Base-by-base conservation (phyloP, 345 rosid genomes). In the Eucalyptus lansdowneana region DNA sequence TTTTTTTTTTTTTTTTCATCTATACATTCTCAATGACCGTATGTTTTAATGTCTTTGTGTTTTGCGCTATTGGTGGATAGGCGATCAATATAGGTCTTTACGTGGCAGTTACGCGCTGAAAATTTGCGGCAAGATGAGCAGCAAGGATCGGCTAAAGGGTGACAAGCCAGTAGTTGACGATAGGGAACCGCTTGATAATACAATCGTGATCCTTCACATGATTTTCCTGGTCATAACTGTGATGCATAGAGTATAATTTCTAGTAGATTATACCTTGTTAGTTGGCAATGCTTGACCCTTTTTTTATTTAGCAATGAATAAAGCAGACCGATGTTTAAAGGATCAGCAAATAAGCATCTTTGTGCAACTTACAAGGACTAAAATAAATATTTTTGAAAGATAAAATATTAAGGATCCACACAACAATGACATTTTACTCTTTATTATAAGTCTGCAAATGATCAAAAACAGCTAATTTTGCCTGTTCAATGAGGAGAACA, bases 301-400 rank as follows among this genome's bases (percentile, higher is more conserved):
- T 67, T n/a, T 16, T 67, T 67, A 17, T 31, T 5, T 8, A 67
- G 42, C 3, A 3, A 8, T 67, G 42, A n/a, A n/a, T n/a, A 17
- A 31, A 65, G 76, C 76, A 2, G 21, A n/a, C 6, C 76, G 0
- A 1, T n/a, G 9, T 15, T 65, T n/a, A 65, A n/a, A n/a, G 11
- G 76, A 65, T 19, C 1, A 8, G 8, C 40, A 65, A n/a, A 65
- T 11, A 29, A 62, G 54, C 54, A 51, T 51, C 22, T 51, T 51
- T 17, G 4, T 3, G 22, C 54, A 51, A 51, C 54, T 51, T 51
- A 0, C 54, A 17, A 0, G 4, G 54, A 51, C 22, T 17, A 51
- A 51, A 51, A 51, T 0, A 51, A 16, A 51, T 51, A 51, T 6
- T 51, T 51, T 56, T 22, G 62, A 56, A 56, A 56, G 12, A 22